These are phyloP conservation scores for Filobasidium wieringae DNA, from an alignment of 768 basidiomycete species.

Conservation along the genomic window DNA sequence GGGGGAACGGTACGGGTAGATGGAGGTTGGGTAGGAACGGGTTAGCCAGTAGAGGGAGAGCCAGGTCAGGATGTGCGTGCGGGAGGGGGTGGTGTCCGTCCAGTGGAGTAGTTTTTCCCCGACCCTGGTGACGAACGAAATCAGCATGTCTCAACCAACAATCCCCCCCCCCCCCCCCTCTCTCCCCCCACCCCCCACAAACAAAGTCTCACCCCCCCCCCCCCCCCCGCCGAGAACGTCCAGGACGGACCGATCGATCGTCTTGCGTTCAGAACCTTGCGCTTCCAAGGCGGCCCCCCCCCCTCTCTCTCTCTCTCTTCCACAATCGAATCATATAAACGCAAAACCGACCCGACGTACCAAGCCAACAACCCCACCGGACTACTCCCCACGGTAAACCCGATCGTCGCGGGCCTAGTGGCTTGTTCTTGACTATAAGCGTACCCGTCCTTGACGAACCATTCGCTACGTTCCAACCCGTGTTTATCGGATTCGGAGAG, in stretches of 20 bases:
- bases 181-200: too few species aligned
- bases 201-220: too few species aligned
- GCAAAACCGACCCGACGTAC: constrained; percentile 8
- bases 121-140: constrained; percentile 22
- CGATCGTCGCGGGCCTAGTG: constrained; percentile 23
- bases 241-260: too few species aligned
- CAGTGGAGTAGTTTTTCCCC: constrained; percentile 37
- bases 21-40: constrained; percentile 24
- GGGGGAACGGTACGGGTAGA: constrained; percentile 29
- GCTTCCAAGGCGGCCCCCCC: too few species aligned
- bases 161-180: too few species aligned
- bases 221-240: too few species aligned
- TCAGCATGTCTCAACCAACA: not conserved
- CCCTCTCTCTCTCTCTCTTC: too few species aligned
- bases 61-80: constrained; percentile 24
- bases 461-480: not conserved
- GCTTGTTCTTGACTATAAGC: constrained; percentile 28
- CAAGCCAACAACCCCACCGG: constrained; percentile 32
- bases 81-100: constrained; percentile 25
- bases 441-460: constrained; percentile 7
- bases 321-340: not conserved
- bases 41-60: constrained; percentile 35
- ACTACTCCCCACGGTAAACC: constrained; percentile 22
- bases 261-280: too few species aligned
- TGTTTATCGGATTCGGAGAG: constrained; percentile 1